Evolutionary conservation across 225 moss, liverwort and hornwort species (phyloP), one percentile per base, ranked within the genome.

Genomic region (Anthoceros angustus): DNA sequence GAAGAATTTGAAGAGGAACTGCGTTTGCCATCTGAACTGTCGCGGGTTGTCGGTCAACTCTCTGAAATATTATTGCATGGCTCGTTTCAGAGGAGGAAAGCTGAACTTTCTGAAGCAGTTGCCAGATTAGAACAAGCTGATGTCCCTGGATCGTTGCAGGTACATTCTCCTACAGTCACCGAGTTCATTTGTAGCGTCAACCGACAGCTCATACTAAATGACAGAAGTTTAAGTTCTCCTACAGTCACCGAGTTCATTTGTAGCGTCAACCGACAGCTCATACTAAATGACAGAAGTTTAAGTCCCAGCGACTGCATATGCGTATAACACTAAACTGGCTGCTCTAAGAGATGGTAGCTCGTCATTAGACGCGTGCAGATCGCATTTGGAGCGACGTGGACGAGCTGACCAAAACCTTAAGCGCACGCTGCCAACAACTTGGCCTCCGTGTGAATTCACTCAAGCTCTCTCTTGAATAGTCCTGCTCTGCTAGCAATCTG

Each of bases 401-500:
- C 23, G 10, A 55, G 55, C 55, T 55, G 55, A 55, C n/a, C 18
- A 55, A 55, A 55, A 55, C 55, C n/a, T 55, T 15, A 18, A 15
- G 12, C 14, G 8, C 55, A 9, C 55, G 55, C 55, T 55, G 55
- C 55, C 55, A 55, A 55, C 55, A 55, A 23, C 55, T 55, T 55
- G 55, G 55, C 55, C 55, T 55, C 23, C 55, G 55, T 55, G 55
- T 55, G 55, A 55, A 55, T 55, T 23, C 55, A 55, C n/a, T 55
- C 55, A 55, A 55, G 18, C 55, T 9, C 55, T 55, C 55, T 55
- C 14, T 55, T 55, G 55, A 55, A 55, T 20, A 7, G n/a, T 23
- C 12, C 23, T 18, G 7, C 55, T 15, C 55, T 55, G 55, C 55
- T 55, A 55, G 55, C 55, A 1, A 15, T 18, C 32, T 32, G n/a